Percentiles rank a stretch among this genome's conserved stretches.
These are phyloP conservation scores for Kwoniella sp. DNA, from an alignment of 768 basidiomycete species.

Conservation along the genomic window DNA sequence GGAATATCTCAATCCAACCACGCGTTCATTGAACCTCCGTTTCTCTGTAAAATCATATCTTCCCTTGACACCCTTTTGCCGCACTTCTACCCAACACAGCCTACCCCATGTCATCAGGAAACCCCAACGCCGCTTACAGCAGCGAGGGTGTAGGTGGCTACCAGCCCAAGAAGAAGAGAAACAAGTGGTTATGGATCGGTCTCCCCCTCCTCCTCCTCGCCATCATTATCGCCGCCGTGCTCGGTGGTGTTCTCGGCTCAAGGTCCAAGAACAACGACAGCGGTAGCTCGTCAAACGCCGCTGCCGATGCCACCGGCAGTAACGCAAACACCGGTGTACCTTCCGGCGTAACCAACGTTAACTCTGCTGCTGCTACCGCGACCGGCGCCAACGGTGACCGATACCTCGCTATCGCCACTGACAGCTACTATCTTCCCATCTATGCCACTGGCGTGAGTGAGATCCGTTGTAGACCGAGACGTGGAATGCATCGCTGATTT, in stretches of 20 bases:
- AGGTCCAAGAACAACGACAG: slow-evolving; percentile 26
- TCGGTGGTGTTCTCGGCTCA: slow-evolving; percentile 77
- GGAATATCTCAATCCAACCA: too few species aligned
- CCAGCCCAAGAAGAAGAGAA: slow-evolving; percentile 42
- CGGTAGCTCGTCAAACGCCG: slow-evolving; percentile 9
- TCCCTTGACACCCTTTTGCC: too few species aligned
- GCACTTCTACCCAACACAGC: not conserved
- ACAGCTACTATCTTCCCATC: slow-evolving; percentile 76
- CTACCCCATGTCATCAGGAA: slow-evolving; percentile 44
- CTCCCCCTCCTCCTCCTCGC: slow-evolving; percentile 50
- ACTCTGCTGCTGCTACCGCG: slow-evolving; percentile 35
- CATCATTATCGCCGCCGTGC: slow-evolving; percentile 58
- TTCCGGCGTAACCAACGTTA: slow-evolving; percentile 31
- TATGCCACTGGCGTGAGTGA: slow-evolving; percentile 83
- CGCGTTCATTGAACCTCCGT: too few species aligned
- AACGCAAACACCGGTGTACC: slow-evolving; percentile 34
- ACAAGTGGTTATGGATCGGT: slow-evolving; percentile 58
- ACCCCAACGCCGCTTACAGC: slow-evolving; percentile 43
- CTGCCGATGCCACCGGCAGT: slow-evolving; percentile 57
- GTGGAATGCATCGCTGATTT: not conserved
- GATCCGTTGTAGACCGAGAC: too few species aligned
- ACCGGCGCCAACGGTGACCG: slow-evolving; percentile 50
- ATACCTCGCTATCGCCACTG: slow-evolving; percentile 72
- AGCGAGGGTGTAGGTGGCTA: slow-evolving; percentile 16
- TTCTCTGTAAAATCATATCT: too few species aligned